Conservation (phyloP, 2,329 filamentous ascomycete genomes). For the Cordyceps militaris region DNA sequence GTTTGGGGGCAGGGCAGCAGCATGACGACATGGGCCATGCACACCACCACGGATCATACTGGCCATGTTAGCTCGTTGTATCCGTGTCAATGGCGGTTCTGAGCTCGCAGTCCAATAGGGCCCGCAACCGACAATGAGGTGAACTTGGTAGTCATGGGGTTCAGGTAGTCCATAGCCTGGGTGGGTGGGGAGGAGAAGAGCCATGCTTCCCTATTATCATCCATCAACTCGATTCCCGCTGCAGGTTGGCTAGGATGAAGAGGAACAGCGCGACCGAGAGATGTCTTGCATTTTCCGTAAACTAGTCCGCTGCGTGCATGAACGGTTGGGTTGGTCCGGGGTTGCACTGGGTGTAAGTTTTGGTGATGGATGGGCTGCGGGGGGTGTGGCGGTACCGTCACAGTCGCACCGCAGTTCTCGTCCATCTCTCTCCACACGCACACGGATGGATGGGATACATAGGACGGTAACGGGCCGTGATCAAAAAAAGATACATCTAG, state of each 20-base stretch:
- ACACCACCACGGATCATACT: too few species aligned
- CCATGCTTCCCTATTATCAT: not conserved
- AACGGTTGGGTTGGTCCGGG: not conserved
- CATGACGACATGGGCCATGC: too few species aligned
- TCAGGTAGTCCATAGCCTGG: too few species aligned
- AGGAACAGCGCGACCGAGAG: not conserved
- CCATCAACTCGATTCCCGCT: not conserved
- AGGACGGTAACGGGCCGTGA: not conserved
- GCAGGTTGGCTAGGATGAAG: not conserved
- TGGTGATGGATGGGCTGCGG: not conserved
- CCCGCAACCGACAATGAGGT: too few species aligned
- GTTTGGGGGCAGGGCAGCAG: too few species aligned
- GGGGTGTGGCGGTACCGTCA: not conserved
- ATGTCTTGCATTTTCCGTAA: not conserved
- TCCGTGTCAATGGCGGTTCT: too few species aligned
- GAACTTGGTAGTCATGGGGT: too few species aligned
- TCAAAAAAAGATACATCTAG: not conserved
- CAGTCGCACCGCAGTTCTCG: not conserved
- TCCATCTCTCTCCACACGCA: not conserved
- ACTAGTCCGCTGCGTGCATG: not conserved
- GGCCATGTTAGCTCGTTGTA: too few species aligned
- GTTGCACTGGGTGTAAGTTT: slow-evolving; percentile 1
- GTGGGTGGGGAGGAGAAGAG: not conserved
- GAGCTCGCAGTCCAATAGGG: too few species aligned
- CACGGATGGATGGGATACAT: not conserved